Evolutionary conservation across 139 green algal genomes (phyloP).

Genomic region (Gonium pectorale): DNA sequence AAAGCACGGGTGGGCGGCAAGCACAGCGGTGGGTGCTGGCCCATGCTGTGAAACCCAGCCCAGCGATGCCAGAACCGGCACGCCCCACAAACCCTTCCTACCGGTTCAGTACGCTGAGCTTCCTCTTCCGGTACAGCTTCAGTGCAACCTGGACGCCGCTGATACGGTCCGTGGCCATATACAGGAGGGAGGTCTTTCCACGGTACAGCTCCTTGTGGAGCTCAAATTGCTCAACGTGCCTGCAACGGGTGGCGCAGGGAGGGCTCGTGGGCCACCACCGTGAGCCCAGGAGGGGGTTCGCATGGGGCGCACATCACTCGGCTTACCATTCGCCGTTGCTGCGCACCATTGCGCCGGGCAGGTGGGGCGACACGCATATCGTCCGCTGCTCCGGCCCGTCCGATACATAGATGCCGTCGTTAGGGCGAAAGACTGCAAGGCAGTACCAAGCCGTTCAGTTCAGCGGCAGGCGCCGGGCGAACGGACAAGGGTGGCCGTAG

Average conservation of each 20-base stretch:
- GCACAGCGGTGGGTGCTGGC: too few relatives aligned
- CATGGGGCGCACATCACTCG: too few relatives aligned
- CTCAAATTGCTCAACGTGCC: conserved; percentile 76
- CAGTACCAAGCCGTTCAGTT: too few relatives aligned
- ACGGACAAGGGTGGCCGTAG: too few relatives aligned
- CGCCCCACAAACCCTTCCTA: too few relatives aligned
- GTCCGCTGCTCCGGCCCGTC: conserved; percentile 49
- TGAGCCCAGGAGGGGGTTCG: too few relatives aligned
- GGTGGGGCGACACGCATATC: conserved; percentile 40
- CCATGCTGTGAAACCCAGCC: too few relatives aligned
- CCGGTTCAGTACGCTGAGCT: conserved; percentile 68
- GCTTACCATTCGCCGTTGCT: conserved; percentile 41
- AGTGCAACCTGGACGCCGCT: conserved; percentile 63
- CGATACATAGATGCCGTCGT: conserved; percentile 53
- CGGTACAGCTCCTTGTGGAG: conserved; percentile 81
- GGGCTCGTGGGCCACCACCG: too few relatives aligned
- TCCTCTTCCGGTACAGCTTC: conserved; percentile 69
- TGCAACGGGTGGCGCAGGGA: conserved; percentile 35
- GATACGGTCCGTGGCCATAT: conserved; percentile 66
- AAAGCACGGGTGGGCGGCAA: too few relatives aligned
- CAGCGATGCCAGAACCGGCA: too few relatives aligned
- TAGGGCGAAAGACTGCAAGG: conserved; percentile 36
- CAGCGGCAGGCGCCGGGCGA: too few relatives aligned
- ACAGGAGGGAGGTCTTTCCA: conserved; percentile 79
- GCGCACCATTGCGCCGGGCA: conserved; percentile 42